These are phyloP conservation scores for Euphorbia lathyris DNA, from an alignment of 345 rosid genomes.

Conservation along the genomic window DNA sequence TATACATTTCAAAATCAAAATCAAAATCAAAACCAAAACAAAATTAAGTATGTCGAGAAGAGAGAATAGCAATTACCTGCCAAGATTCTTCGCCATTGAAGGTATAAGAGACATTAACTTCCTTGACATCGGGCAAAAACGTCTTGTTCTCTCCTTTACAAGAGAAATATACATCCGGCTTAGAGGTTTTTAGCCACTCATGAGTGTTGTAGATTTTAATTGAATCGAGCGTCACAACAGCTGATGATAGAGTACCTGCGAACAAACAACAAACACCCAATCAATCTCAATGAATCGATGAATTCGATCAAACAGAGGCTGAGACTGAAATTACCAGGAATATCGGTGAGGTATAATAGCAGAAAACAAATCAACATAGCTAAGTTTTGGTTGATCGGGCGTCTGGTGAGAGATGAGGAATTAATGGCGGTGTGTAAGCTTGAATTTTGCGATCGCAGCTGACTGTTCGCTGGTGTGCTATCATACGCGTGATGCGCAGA, in stretches of 20 bases:
- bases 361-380: conserved; percentile 12
- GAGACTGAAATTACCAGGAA: conserved; percentile 5
- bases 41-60: too few relatives aligned
- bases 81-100: conserved; percentile 34
- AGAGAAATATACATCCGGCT: conserved; percentile 28
- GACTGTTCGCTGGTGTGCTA: background rate
- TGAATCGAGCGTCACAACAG: conserved; percentile 25
- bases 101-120: conserved; percentile 20
- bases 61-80: conserved; percentile 16
- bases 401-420: background rate
- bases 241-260: conserved; percentile 19
- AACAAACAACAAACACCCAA: background rate
- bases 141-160: conserved; percentile 26
- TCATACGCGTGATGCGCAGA: background rate
- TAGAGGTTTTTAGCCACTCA: conserved; percentile 13
- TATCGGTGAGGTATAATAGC: conserved; percentile 4
- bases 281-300: background rate
- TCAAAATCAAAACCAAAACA: background rate
- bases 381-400: too few relatives aligned
- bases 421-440: background rate
- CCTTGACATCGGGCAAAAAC: conserved; percentile 26
- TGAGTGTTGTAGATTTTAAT: conserved; percentile 26
- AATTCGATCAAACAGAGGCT: background rate
- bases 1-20: conserved; percentile 17
- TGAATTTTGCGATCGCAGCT: background rate